Evolutionary conservation across 495 filamentous ascomycete genomes (phyloP).

Genomic region (Tuber brumale): DNA sequence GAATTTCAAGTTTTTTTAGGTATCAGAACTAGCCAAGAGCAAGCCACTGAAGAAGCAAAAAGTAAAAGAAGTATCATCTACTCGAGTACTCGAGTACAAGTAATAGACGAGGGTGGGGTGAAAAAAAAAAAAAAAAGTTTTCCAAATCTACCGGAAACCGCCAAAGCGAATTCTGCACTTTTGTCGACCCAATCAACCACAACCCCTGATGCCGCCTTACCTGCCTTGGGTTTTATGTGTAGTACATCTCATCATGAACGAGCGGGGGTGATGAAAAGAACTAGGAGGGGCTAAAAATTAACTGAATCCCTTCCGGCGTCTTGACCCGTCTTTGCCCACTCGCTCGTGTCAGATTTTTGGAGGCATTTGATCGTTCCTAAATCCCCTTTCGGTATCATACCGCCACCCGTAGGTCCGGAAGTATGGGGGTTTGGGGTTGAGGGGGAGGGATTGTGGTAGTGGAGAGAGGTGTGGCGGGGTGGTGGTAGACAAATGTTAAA

Average conservation of each 20-base stretch:
- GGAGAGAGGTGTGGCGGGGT: neutral
- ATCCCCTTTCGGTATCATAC: neutral
- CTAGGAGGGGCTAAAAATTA: neutral
- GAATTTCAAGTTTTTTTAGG: neutral
- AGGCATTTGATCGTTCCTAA: neutral
- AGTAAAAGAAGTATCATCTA: too few relatives aligned
- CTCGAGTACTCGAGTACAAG: too few relatives aligned
- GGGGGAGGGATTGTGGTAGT: neutral
- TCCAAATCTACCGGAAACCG: conserved; percentile 14
- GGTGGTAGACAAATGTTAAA: too few relatives aligned
- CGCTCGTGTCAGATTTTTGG: conserved; percentile 18
- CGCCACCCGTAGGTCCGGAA: neutral
- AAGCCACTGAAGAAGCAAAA: neutral
- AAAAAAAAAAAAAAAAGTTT: neutral
- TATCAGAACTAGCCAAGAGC: neutral
- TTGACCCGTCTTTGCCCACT: conserved; percentile 13
- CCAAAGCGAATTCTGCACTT: conserved; percentile 7
- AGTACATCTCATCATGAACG: conserved; percentile 24
- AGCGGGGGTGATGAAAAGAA: neutral
- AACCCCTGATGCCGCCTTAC: conserved; percentile 13
- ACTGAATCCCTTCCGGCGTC: neutral
- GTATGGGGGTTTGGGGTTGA: neutral
- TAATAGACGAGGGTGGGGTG: neutral
- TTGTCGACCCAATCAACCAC: conserved; percentile 3
- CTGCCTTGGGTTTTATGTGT: conserved; percentile 26